Base-by-base conservation (phyloP, 306 rosid species). In the Oemleria cerasiformis region DNA sequence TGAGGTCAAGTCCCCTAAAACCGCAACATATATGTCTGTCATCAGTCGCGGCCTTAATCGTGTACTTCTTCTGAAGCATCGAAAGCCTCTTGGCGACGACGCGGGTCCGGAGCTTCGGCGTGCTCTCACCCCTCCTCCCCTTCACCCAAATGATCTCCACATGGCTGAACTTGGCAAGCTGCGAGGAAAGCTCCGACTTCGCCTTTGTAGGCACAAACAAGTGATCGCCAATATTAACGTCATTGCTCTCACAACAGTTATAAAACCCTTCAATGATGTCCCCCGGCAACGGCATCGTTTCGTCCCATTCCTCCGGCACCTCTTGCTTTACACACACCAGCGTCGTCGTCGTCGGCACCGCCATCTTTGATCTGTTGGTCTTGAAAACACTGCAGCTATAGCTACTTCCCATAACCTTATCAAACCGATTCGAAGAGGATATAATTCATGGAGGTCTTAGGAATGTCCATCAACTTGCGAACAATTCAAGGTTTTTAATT, bases 211-310 rank as follows among this genome's bases (percentile, higher is more conserved):
- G 78, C 44, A 81, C 63, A 19, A 85, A 88, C 23, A 72, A 39
- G 69, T 75, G 80, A 7, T 84, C 87, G 6, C 10, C 74, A 16
- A 25, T 14, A 14, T 4, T 41, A 3, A 30, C 3, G 36, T 77
- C 78, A 1, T 42, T 17, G 36, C 38, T 70, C 63, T 76, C 77
- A 0, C 76, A 79, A 9, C 76, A 79, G 5, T 23, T 16, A 36
- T 70, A 56, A 43, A 85, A 49, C 4, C 96, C 96, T 78, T 87
- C 90, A 48, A 88, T 84, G 71, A 88, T 81, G 74, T 91, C 92
- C 21, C 92, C 91, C 0, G 92, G 92, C 62, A 91, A 79, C 19
- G 96, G 92, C 97, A 88, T 86, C 79, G 77, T 81, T 62, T 82
- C 90, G 17, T 84, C 85, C 96, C 97, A 91, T 49, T 91, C 97